Conservation (phyloP, 148 eudicot genomes). For the Mesembryanthemum crystallinum region DNA sequence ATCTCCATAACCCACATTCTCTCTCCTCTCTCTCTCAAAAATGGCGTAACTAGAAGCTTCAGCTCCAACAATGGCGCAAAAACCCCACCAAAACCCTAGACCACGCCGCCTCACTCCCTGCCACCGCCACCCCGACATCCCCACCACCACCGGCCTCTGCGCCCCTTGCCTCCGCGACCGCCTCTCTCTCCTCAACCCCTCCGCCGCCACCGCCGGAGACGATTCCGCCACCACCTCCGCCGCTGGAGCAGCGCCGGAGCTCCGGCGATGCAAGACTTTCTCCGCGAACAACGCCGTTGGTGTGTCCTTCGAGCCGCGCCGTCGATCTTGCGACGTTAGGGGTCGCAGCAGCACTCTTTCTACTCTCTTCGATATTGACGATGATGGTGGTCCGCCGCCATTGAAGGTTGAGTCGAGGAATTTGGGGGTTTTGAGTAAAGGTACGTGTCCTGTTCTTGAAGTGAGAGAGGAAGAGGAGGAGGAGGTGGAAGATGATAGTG, state of each 20-base stretch:
- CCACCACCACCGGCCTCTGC: slow-evolving; percentile 69
- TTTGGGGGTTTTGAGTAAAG: slow-evolving; percentile 41
- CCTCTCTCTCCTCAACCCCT: slow-evolving; percentile 62
- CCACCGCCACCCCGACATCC: slow-evolving; percentile 69
- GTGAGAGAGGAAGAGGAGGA: slow-evolving; percentile 16
- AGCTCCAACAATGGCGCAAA: slow-evolving; percentile 21
- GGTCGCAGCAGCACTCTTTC: slow-evolving; percentile 44
- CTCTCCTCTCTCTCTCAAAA: neutral
- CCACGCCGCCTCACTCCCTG: slow-evolving; percentile 63
- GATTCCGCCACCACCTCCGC: slow-evolving; percentile 11
- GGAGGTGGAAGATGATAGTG: slow-evolving; percentile 15
- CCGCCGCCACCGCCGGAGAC: slow-evolving; percentile 26
- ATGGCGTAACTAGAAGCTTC: slow-evolving; percentile 6
- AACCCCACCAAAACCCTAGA: slow-evolving; percentile 30
- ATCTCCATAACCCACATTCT: neutral
- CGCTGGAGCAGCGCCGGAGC: slow-evolving; percentile 40
- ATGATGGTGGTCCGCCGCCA: slow-evolving; percentile 6
- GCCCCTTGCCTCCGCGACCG: slow-evolving; percentile 78
- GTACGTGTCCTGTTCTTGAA: slow-evolving; percentile 36
- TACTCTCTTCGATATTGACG: slow-evolving; percentile 47
- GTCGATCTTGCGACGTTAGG: slow-evolving; percentile 74
- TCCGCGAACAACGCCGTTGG: slow-evolving; percentile 30
- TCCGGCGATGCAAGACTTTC: slow-evolving; percentile 69
- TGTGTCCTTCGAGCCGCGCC: slow-evolving; percentile 42
- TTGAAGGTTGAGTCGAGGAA: slow-evolving; percentile 47